A percentile compares a stretch with the other conserved stretches of the same genome.
These are phyloP conservation scores for Claviceps africana DNA, from an alignment of 2,329 filamentous ascomycete species.

Conservation along the genomic window DNA sequence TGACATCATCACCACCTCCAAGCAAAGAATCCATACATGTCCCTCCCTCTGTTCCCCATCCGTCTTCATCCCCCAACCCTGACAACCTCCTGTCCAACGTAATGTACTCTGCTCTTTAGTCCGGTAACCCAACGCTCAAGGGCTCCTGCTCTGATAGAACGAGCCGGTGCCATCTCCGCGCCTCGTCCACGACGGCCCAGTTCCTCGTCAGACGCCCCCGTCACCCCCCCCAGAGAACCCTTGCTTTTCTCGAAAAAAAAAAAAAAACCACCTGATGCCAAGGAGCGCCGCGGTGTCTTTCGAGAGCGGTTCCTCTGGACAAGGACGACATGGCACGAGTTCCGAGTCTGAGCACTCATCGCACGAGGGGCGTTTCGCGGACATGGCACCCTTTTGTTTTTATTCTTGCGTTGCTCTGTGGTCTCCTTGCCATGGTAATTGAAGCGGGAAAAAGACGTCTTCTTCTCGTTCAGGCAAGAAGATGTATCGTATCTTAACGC, in stretches of 20 bases:
- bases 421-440: constrained; percentile 36
- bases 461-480: constrained; percentile 27
- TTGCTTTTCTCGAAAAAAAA: background rate
- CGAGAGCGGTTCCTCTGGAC: background rate
- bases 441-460: constrained; percentile 5
- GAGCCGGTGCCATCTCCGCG: constrained; percentile 23
- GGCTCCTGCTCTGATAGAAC: constrained; percentile 49
- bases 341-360: background rate
- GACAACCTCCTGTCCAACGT: background rate
- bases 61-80: background rate
- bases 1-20: too few species aligned
- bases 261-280: constrained; percentile 4
- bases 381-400: constrained; percentile 3
- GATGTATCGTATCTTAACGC: constrained; percentile 55
- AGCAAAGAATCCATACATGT: too few species aligned
- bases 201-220: too few species aligned
- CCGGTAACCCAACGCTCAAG: constrained; percentile 43
- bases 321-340: background rate
- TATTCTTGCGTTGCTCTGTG: constrained; percentile 49
- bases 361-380: background rate
- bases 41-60: background rate
- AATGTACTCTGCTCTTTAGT: constrained; percentile 54
- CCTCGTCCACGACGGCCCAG: too few species aligned
- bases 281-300: background rate
- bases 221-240: too few species aligned